Conservation (phyloP, 305 asterid genomes). For the Fraxinus sp. region DNA sequence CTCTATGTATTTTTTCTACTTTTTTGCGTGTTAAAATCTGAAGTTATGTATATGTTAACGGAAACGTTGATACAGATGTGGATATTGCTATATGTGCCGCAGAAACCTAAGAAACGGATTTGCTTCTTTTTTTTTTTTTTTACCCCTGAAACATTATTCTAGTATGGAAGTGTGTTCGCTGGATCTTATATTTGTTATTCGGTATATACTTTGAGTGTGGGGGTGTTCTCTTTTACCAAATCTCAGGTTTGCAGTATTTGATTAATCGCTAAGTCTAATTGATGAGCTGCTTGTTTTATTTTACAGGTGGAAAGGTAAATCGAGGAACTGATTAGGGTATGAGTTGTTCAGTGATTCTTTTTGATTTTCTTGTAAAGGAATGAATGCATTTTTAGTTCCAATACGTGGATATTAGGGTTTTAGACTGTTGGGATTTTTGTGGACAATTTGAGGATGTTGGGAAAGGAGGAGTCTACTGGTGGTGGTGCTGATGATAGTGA, state of each 20-base stretch:
- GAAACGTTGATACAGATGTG: background rate
- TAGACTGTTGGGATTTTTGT: background rate
- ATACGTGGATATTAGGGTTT: background rate
- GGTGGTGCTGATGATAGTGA: slow-evolving; percentile 27
- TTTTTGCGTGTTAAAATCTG: background rate
- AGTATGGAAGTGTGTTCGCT: background rate
- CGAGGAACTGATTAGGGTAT: background rate
- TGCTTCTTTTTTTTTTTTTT: background rate
- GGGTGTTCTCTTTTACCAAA: background rate
- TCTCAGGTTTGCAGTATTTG: background rate
- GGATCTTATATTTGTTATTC: background rate
- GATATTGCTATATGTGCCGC: background rate
- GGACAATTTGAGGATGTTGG: slow-evolving; percentile 19
- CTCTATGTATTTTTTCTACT: background rate
- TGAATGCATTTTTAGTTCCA: background rate
- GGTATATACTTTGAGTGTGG: background rate
- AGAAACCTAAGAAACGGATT: background rate
- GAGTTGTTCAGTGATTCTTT: background rate
- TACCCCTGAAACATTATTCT: background rate
- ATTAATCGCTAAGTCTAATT: background rate
- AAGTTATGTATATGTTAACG: background rate
- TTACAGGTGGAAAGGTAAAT: background rate
- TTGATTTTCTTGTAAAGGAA: background rate
- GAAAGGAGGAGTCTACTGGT: slow-evolving; percentile 38
- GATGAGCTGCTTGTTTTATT: background rate